Evolutionary conservation across 2,329 filamentous ascomycete species (phyloP).

Genomic region (Talaromyces sp.): DNA sequence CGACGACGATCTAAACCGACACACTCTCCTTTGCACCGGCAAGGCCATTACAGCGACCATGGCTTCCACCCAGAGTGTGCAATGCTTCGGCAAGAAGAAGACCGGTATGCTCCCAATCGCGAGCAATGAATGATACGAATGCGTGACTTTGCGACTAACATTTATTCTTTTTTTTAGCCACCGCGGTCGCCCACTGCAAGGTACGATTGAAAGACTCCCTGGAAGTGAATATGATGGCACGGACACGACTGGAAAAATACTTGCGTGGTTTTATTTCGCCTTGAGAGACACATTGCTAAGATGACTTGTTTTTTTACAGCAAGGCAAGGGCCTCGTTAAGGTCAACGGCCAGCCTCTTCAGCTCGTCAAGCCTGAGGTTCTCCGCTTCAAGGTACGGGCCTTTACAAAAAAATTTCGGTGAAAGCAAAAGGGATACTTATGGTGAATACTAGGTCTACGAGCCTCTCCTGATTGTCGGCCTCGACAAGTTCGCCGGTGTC

Average conservation of each 20-base stretch:
- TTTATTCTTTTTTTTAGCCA: slow-evolving; percentile 50
- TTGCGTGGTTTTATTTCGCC: neutral
- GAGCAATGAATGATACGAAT: neutral
- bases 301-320: slow-evolving; percentile 38
- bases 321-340: slow-evolving; percentile 88
- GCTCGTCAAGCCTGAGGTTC: slow-evolving; percentile 91
- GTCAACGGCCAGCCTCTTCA: slow-evolving; percentile 95
- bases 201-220: slow-evolving; percentile 43
- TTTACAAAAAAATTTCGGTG: neutral
- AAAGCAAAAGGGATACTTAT: slow-evolving; percentile 6
- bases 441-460: slow-evolving; percentile 72
- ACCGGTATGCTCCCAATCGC: slow-evolving; percentile 45
- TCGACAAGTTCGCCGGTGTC: slow-evolving; percentile 94
- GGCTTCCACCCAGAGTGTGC: slow-evolving; percentile 74
- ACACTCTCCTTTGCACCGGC: slow-evolving; percentile 35
- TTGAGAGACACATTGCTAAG: slow-evolving; percentile 7
- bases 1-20: slow-evolving; percentile 25
- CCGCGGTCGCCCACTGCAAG: slow-evolving; percentile 89
- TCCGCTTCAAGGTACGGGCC: slow-evolving; percentile 88
- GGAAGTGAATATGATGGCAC: neutral
- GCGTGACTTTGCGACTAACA: slow-evolving; percentile 26
- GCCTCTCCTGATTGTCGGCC: slow-evolving; percentile 90
- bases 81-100: slow-evolving; percentile 99
- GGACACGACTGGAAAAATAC: neutral
- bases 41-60: slow-evolving; percentile 53